These are phyloP conservation scores for Arachnomyces sp. DNA, from an alignment of 2,329 filamentous ascomycete species.

Conservation along the genomic window DNA sequence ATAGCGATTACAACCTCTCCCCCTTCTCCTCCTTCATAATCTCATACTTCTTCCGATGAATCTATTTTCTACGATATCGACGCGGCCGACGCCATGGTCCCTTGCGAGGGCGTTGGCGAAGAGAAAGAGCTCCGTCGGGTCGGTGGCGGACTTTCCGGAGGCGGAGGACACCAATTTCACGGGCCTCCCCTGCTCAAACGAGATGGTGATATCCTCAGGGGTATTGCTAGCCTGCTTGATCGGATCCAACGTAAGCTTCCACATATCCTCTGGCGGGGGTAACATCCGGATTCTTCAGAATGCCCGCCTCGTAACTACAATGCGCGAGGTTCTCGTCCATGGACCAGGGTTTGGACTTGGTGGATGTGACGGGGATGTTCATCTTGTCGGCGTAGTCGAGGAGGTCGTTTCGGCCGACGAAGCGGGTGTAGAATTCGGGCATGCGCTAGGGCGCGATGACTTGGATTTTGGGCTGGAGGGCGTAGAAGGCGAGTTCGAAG, in stretches of 20 bases:
- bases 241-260: slow-evolving; percentile 55
- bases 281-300: slow-evolving; percentile 45
- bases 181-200: slow-evolving; percentile 19
- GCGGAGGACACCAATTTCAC: slow-evolving; percentile 9
- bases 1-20: too few relatives aligned
- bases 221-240: slow-evolving; percentile 17
- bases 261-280: slow-evolving; percentile 71
- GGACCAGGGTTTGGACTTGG: slow-evolving; percentile 55
- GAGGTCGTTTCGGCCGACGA: slow-evolving; percentile 42
- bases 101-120: slow-evolving; percentile 13
- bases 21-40: too few relatives aligned
- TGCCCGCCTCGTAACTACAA: slow-evolving; percentile 66
- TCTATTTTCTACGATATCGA: slow-evolving; percentile 70
- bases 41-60: slow-evolving; percentile 48
- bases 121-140: slow-evolving; percentile 13
- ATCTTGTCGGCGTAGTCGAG: slow-evolving; percentile 42
- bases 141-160: slow-evolving; percentile 7
- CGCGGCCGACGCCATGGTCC: slow-evolving; percentile 51
- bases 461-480: slow-evolving; percentile 40
- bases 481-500: slow-evolving; percentile 45
- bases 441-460: slow-evolving; percentile 45
- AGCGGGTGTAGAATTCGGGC: slow-evolving; percentile 42
- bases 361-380: slow-evolving; percentile 42
- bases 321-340: slow-evolving; percentile 65
- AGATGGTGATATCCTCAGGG: slow-evolving; percentile 15